Conservation (phyloP, 129 eudicot genomes). For the Centrapalus pauciflorus region DNA sequence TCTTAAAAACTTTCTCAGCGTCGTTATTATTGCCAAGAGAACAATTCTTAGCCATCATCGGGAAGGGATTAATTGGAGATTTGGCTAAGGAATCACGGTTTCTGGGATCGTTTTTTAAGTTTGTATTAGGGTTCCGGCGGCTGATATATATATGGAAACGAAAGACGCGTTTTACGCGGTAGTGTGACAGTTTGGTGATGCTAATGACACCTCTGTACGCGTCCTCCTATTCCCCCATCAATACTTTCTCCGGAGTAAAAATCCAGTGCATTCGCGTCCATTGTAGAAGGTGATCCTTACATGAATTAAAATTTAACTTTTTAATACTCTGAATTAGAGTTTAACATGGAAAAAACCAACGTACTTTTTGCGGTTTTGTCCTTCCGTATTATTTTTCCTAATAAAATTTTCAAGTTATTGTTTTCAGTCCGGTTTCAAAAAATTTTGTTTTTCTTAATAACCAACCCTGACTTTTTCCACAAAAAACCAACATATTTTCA, state of each 20-base stretch:
- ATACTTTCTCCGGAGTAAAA: neutral
- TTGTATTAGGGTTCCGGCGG: constrained; percentile 4
- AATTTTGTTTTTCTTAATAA: no score
- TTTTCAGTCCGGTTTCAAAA: no score
- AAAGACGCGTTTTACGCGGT: constrained; percentile 32
- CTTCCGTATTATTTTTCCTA: no score
- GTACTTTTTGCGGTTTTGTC: no score
- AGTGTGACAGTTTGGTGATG: constrained; percentile 37
- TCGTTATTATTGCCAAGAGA: constrained; percentile 22
- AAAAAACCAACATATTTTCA: no score
- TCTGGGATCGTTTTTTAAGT: neutral
- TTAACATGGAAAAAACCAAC: no score
- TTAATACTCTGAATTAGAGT: no score
- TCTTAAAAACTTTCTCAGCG: constrained; percentile 44
- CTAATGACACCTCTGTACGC: constrained; percentile 13
- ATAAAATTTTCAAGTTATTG: no score
- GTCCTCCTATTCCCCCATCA: neutral
- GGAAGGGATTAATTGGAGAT: neutral
- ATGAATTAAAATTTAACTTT: no score
- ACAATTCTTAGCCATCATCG: constrained; percentile 14
- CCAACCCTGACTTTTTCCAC: no score
- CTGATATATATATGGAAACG: neutral
- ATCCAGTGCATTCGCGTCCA: constrained; percentile 16
- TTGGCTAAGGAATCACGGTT: neutral
- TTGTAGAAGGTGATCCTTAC: neutral